Base-by-base conservation (phyloP, 495 filamentous ascomycete species). In the Evansstolkia leycettana region DNA sequence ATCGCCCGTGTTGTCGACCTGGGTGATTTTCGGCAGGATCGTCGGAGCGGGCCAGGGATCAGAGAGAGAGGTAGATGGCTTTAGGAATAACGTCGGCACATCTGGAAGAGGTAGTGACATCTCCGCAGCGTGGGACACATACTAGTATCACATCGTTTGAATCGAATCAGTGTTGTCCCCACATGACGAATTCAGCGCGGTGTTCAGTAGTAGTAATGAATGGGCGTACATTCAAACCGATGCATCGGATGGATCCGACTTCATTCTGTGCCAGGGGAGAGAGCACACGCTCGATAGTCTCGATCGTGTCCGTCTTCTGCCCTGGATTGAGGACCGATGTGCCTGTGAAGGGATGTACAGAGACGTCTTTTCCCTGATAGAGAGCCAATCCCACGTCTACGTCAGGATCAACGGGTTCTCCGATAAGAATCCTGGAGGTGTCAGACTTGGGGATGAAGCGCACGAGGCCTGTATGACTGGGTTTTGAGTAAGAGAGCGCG, bases 51-150 rank as follows among this genome's bases (percentile, higher is more conserved):
- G 81, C 38, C 62, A 75, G 4, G 82, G 84, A 18, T 82, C 78
- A 0, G 72, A 52, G 16, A 88, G 67, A 2, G 82, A 64, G 5
- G 82, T 84, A 7, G 64, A 45, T 5, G 85, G 84, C 58, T 92
- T 93, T 50, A 84, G 81, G 56, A 90, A 90, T 16, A 93, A 51
- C 10, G 84, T 72, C 3, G 84, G 85, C 26, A 76, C 76, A 40
- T 75, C 68, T 1, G 85, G 84, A 38, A 89, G 64, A 1, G 73
- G 64, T 54, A 88, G 73, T 6, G 69, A 69, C 46, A 78, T 72
- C 68, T 90, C 85, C 41, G 72, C 72, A 2, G 85, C 85, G 46
- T 90, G 85, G 12, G 76, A 63, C 9, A 65, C 72, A 52, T 90
- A 90, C 71, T 77, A 24, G 10, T n/a, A 29, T 29, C 28, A 29